A percentile compares a stretch with the other conserved stretches of the same genome.
phyloP scores from a whole-genome alignment of 2,329 filamentous ascomycete species.

The Apiospora rasikravindrae region DNA sequence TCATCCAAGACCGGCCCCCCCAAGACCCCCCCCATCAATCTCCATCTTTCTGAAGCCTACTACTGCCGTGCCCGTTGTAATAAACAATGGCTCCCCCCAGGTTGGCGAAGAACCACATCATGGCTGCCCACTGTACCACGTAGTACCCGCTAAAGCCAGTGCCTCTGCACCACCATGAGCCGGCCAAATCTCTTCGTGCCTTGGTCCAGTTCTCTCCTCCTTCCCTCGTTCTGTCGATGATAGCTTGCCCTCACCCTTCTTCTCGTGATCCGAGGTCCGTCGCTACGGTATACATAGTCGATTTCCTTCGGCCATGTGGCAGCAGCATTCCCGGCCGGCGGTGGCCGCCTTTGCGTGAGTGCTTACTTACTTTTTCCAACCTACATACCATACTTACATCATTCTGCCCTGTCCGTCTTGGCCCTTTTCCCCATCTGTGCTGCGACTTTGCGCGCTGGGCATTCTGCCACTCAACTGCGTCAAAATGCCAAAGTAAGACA shows the following conservation, averaged over 20 bases:
- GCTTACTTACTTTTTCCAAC: not conserved
- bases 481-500: not conserved
- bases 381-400: no score
- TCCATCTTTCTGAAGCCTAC: not conserved
- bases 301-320: not conserved
- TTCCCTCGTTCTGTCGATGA: not conserved
- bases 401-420: not conserved
- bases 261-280: not conserved
- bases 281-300: not conserved
- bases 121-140: slow-evolving; percentile 1
- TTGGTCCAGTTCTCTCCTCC: not conserved
- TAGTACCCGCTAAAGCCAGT: slow-evolving; percentile 7
- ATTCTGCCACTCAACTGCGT: not conserved
- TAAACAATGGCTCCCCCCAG: not conserved
- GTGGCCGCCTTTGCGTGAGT: slow-evolving; percentile 4
- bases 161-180: not conserved
- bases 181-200: not conserved
- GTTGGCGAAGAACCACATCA: not conserved
- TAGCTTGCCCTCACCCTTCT: not conserved
- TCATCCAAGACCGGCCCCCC: no score
- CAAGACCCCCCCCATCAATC: no score
- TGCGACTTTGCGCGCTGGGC: not conserved
- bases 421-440: not conserved
- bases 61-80: no score
- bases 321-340: not conserved